A percentile compares a stretch with the other conserved stretches of the same genome.
phyloP scores from a whole-genome alignment of 257 asterid species.

The Nemophila menziesii region DNA sequence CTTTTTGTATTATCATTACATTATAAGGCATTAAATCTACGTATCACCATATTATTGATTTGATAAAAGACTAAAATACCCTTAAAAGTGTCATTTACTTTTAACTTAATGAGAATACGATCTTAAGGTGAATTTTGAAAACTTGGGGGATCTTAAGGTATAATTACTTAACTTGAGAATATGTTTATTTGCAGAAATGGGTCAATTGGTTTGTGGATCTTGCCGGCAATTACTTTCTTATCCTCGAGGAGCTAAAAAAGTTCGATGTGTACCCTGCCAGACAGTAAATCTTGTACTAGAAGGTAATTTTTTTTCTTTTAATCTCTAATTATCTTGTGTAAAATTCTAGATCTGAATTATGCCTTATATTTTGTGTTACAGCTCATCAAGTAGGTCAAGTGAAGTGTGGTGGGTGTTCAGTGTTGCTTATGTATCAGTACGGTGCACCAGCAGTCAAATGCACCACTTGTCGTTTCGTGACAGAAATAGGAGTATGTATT shows the following conservation, averaged over 20 bases:
- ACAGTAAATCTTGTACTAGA: slow-evolving; percentile 70
- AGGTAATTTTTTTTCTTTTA: slow-evolving; percentile 33
- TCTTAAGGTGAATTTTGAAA: not conserved
- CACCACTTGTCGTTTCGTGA: slow-evolving; percentile 56
- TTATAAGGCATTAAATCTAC: too few relatives aligned
- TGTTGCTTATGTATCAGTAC: slow-evolving; percentile 69
- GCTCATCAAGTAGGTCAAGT: slow-evolving; percentile 88
- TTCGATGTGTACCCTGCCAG: slow-evolving; percentile 72
- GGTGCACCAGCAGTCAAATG: slow-evolving; percentile 79
- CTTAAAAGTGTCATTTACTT: too few relatives aligned
- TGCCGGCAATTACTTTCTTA: slow-evolving; percentile 65
- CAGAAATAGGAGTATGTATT: slow-evolving; percentile 61
- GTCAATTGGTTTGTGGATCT: slow-evolving; percentile 85
- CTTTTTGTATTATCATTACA: not conserved
- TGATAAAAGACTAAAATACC: too few relatives aligned
- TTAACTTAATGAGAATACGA: too few relatives aligned
- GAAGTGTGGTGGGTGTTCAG: slow-evolving; percentile 59
- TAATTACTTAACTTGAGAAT: slow-evolving; percentile 6
- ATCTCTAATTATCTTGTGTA: slow-evolving; percentile 3
- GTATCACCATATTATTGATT: too few relatives aligned
- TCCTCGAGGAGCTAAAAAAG: slow-evolving; percentile 70
- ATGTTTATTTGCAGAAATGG: slow-evolving; percentile 42
- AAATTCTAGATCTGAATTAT: not conserved
- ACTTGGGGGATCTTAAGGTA: not conserved
- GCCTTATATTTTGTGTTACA: slow-evolving; percentile 14